These are phyloP conservation scores for Naganishia friedmannii DNA, from an alignment of 768 basidiomycete species.

Conservation along the genomic window DNA sequence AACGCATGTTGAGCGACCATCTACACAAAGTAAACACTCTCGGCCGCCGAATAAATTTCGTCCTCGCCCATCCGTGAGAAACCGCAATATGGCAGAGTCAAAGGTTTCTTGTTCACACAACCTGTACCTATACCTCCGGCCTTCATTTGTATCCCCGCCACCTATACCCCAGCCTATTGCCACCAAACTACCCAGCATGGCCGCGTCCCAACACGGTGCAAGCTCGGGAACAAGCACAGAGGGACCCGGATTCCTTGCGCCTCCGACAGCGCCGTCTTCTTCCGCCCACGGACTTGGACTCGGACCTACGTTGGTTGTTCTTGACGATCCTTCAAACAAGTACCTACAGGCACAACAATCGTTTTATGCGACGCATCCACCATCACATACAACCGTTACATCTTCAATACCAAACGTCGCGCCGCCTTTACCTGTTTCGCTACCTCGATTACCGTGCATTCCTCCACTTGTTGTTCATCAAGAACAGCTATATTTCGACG, in stretches of 20 bases:
- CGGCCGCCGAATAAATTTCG: background rate
- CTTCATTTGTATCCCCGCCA: no score
- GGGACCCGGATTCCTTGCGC: conserved; percentile 28
- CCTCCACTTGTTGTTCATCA: conserved; percentile 44
- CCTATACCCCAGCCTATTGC: no score
- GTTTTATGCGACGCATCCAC: conserved; percentile 26
- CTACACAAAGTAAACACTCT: background rate
- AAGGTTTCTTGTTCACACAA: no score
- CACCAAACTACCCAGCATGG: background rate
- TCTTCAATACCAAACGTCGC: conserved; percentile 29
- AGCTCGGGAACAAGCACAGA: conserved; percentile 27
- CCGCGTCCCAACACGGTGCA: conserved; percentile 10
- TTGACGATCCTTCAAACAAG: conserved; percentile 32
- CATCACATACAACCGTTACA: conserved; percentile 24
- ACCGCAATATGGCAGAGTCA: no score
- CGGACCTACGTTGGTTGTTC: conserved; percentile 26
- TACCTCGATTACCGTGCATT: conserved; percentile 33
- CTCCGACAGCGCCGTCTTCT: conserved; percentile 28
- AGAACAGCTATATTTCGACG: conserved; percentile 40
- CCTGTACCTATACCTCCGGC: no score
- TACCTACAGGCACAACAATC: conserved; percentile 31
- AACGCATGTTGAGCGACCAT: background rate
- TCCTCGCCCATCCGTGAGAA: no score
- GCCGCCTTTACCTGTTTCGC: conserved; percentile 33
- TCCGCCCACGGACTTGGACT: conserved; percentile 29